A percentile compares a stretch with the other conserved stretches of the same genome.
Conservation (phyloP, 2,329 filamentous ascomycete genomes). For the Plenodomus biglobosus region DNA sequence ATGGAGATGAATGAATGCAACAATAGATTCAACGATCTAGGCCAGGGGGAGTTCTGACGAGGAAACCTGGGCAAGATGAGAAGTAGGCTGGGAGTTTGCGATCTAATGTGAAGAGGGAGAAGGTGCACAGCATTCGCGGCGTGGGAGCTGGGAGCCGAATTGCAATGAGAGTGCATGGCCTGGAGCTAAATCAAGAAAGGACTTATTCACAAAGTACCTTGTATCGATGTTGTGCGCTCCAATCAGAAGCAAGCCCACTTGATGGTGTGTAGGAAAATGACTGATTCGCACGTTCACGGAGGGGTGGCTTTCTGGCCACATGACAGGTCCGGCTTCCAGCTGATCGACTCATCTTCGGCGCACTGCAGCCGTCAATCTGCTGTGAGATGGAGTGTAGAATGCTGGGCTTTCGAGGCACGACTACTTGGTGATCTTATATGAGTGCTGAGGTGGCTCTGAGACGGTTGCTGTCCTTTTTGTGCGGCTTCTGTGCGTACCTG, state of each 20-base stretch:
- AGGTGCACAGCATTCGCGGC: constrained; percentile 31
- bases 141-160: constrained; percentile 32
- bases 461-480: constrained; percentile 28
- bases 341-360: constrained; percentile 41
- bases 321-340: constrained; percentile 38
- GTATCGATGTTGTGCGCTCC: constrained; percentile 31
- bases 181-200: constrained; percentile 42
- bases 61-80: constrained; percentile 20
- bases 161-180: constrained; percentile 42
- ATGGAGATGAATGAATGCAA: constrained; percentile 25
- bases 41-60: constrained; percentile 23
- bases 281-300: constrained; percentile 41
- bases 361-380: constrained; percentile 26
- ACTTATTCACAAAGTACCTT: constrained; percentile 39
- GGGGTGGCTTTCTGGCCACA: constrained; percentile 44
- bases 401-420: constrained; percentile 14
- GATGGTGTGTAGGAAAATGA: constrained; percentile 42
- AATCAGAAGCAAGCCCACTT: constrained; percentile 30
- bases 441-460: constrained; percentile 16
- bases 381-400: constrained; percentile 21
- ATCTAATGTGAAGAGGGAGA: constrained; percentile 37
- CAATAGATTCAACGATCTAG: constrained; percentile 26
- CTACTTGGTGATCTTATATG: constrained; percentile 28
- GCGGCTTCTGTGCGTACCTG: constrained; percentile 36
- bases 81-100: constrained; percentile 27